A percentile compares a stretch with the other conserved stretches of the same genome.
These are phyloP conservation scores for Pholiota molesta DNA, from an alignment of 768 basidiomycete genomes.

Conservation along the genomic window DNA sequence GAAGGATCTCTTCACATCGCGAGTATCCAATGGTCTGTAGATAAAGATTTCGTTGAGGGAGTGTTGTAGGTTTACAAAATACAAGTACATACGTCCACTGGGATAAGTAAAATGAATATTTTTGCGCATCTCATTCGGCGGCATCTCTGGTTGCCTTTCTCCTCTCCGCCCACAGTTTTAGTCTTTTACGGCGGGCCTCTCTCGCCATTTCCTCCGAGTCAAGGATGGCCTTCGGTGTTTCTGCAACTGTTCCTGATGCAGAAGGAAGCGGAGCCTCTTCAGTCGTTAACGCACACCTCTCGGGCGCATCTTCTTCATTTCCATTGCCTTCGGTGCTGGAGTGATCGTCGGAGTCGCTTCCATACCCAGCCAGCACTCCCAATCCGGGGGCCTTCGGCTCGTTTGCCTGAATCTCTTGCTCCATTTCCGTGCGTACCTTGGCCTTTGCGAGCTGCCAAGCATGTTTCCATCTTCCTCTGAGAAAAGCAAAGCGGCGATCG, in stretches of 20 bases:
- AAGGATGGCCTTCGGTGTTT: not conserved
- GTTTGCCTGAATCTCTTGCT: slow-evolving; percentile 24
- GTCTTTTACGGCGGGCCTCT: slow-evolving; percentile 55
- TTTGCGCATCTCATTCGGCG: not conserved
- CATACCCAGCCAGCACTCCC: slow-evolving; percentile 63
- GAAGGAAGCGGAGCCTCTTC: not conserved
- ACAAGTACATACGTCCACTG: not conserved
- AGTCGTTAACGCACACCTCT: slow-evolving; percentile 6
- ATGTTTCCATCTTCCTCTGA: slow-evolving; percentile 73
- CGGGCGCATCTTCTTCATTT: slow-evolving; percentile 23
- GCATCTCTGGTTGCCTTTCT: slow-evolving; percentile 32
- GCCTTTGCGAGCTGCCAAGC: slow-evolving; percentile 64
- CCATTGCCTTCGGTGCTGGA: slow-evolving; percentile 29
- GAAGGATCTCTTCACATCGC: no score
- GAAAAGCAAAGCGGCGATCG: slow-evolving; percentile 80
- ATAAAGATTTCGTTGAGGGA: no score
- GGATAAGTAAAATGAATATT: not conserved
- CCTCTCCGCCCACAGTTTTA: slow-evolving; percentile 60
- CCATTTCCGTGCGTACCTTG: slow-evolving; percentile 39
- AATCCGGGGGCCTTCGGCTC: slow-evolving; percentile 35
- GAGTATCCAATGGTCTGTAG: no score
- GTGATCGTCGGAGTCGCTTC: slow-evolving; percentile 39
- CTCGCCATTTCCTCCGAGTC: slow-evolving; percentile 31
- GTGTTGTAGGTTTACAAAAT: no score
- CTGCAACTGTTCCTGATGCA: not conserved